Conservation (phyloP, 2,329 filamentous ascomycete genomes). For the Ascochyta lentis region DNA sequence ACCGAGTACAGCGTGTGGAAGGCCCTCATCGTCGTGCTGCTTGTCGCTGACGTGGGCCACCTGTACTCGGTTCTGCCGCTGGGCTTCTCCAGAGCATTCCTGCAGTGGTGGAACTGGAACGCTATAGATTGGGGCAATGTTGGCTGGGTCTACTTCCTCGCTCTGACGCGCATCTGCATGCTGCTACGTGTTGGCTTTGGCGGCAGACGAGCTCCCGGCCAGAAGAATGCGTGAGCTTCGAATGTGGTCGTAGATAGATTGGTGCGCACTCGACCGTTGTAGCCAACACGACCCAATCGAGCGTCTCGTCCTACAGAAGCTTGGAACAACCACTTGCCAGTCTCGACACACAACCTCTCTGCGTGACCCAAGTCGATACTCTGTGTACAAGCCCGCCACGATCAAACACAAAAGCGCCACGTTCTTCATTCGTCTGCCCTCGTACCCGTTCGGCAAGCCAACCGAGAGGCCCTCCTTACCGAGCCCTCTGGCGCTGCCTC, state of each 20-base stretch:
- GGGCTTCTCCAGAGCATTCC: slow-evolving; percentile 66
- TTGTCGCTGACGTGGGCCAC: slow-evolving; percentile 80
- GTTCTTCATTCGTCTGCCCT: slow-evolving; percentile 5
- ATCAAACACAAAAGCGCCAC: slow-evolving; percentile 5
- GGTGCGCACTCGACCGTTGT: neutral
- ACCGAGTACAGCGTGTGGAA: slow-evolving; percentile 73
- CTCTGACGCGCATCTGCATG: slow-evolving; percentile 43
- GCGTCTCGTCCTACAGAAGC: slow-evolving; percentile 13
- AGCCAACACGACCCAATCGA: neutral
- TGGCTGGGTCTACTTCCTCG: slow-evolving; percentile 72
- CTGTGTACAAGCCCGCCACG: neutral
- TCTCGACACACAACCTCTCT: neutral
- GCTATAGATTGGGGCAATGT: slow-evolving; percentile 73
- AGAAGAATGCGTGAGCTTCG: slow-evolving; percentile 11
- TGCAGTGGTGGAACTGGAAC: slow-evolving; percentile 68
- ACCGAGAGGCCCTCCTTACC: slow-evolving; percentile 16
- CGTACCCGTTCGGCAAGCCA: slow-evolving; percentile 18
- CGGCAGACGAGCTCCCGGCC: neutral
- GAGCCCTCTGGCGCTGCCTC: slow-evolving; percentile 4
- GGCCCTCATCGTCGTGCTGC: slow-evolving; percentile 68
- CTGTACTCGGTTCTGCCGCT: slow-evolving; percentile 69
- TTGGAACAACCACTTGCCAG: neutral
- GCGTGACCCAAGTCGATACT: slow-evolving; percentile 2
- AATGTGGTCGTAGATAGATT: slow-evolving; percentile 2
- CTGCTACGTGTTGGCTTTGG: slow-evolving; percentile 37